These are phyloP conservation scores for Geum urbanum DNA, from an alignment of 306 rosid genomes.

Conservation along the genomic window DNA sequence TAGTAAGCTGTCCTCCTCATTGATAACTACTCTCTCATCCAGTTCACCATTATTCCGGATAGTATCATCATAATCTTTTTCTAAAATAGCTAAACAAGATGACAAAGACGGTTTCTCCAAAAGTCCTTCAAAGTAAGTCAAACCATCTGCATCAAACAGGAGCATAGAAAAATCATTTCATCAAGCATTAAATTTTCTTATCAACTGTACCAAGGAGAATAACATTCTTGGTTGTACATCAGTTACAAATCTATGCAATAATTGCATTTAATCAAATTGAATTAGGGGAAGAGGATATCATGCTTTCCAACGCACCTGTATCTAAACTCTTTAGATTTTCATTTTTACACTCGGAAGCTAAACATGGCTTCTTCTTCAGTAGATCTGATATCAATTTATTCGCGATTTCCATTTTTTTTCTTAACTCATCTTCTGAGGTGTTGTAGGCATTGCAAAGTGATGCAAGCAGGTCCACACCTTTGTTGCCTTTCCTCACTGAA, in stretches of 20 bases:
- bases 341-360: constrained; percentile 65
- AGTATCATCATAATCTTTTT: constrained; percentile 69
- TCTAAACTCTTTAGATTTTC: constrained; percentile 66
- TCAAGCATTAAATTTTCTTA: neutral
- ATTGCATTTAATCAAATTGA: too few relatives aligned
- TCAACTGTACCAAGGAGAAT: constrained; percentile 3
- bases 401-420: constrained; percentile 73
- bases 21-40: constrained; percentile 85
- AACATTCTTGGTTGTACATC: too few relatives aligned
- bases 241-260: too few relatives aligned
- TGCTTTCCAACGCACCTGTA: constrained; percentile 46
- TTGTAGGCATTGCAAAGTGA: constrained; percentile 73
- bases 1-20: constrained; percentile 81
- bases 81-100: constrained; percentile 60
- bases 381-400: constrained; percentile 67
- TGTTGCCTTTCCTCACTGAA: constrained; percentile 67
- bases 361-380: constrained; percentile 67
- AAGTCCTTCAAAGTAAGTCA: constrained; percentile 72
- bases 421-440: constrained; percentile 85
- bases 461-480: constrained; percentile 78
- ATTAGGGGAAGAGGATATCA: too few relatives aligned
- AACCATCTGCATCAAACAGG: constrained; percentile 57
- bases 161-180: constrained; percentile 6
- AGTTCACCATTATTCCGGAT: constrained; percentile 63
- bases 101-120: constrained; percentile 62